Conservation (phyloP, 2,329 filamentous ascomycete species). For the Ustilaginoidea virens region DNA sequence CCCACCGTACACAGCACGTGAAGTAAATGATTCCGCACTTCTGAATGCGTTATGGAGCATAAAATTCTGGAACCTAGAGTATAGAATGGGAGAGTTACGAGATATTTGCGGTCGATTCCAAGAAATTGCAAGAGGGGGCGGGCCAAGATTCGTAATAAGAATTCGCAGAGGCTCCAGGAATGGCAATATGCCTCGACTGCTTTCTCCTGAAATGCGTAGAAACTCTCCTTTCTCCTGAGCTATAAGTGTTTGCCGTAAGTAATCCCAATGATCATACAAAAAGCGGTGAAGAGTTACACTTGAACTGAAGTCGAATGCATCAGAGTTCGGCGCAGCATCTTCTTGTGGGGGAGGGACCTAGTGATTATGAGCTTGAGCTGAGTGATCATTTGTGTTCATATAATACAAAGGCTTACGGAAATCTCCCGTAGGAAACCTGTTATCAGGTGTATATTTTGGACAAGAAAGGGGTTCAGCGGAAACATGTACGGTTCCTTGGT, state of each 20-base stretch:
- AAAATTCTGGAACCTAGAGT: conserved; percentile 56
- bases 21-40: conserved; percentile 48
- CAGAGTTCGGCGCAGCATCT: conserved; percentile 24
- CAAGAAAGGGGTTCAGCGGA: conserved; percentile 52
- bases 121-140: conserved; percentile 51
- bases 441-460: conserved; percentile 51
- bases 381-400: no score
- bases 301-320: conserved; percentile 55
- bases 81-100: conserved; percentile 44
- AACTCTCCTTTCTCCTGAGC: conserved; percentile 42
- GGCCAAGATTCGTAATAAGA: conserved; percentile 50
- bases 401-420: no score
- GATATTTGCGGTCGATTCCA: conserved; percentile 56
- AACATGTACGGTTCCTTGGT: conserved; percentile 62
- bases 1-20: conserved; percentile 53
- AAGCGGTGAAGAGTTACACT: conserved; percentile 54
- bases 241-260: conserved; percentile 47
- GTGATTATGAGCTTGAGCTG: conserved; percentile 2
- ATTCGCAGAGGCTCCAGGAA: conserved; percentile 44
- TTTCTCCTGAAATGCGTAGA: conserved; percentile 37
- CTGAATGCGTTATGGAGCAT: conserved; percentile 56
- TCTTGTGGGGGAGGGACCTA: conserved; percentile 32
- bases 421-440: conserved; percentile 53
- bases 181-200: conserved; percentile 34
- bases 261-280: conserved; percentile 57